These are phyloP conservation scores for Salvia sclarea DNA, from an alignment of 305 asterid species.

Conservation along the genomic window DNA sequence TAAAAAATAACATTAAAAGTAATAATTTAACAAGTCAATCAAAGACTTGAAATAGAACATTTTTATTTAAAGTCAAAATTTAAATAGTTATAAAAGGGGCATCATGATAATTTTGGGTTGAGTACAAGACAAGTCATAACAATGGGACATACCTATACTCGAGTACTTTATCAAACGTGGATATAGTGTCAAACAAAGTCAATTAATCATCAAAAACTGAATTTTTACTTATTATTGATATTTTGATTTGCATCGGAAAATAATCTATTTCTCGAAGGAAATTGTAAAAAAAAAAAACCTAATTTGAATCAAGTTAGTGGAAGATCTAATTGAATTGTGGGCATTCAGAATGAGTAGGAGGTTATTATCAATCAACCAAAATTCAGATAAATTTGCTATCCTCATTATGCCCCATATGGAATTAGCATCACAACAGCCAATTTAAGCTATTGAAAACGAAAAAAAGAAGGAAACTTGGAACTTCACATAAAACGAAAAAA, in stretches of 20 bases:
- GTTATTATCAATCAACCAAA: conserved; percentile 35
- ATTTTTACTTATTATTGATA: too few species aligned
- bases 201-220: background rate
- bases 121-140: conserved; percentile 9
- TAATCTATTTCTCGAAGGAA: background rate
- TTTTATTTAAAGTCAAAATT: background rate
- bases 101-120: background rate
- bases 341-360: conserved; percentile 54
- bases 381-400: conserved; percentile 31
- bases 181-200: background rate
- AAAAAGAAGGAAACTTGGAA: background rate
- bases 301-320: background rate
- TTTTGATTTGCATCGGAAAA: background rate
- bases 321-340: background rate
- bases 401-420: conserved; percentile 31
- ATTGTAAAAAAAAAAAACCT: too few species aligned
- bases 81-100: background rate
- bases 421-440: background rate
- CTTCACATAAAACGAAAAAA: background rate
- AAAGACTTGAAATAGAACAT: background rate
- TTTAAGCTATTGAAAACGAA: background rate
- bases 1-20: too few species aligned
- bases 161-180: background rate
- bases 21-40: too few species aligned
- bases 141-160: background rate